phyloP scores from a whole-genome alignment of 257 asterid species.

The Solanum tarapatanum region DNA sequence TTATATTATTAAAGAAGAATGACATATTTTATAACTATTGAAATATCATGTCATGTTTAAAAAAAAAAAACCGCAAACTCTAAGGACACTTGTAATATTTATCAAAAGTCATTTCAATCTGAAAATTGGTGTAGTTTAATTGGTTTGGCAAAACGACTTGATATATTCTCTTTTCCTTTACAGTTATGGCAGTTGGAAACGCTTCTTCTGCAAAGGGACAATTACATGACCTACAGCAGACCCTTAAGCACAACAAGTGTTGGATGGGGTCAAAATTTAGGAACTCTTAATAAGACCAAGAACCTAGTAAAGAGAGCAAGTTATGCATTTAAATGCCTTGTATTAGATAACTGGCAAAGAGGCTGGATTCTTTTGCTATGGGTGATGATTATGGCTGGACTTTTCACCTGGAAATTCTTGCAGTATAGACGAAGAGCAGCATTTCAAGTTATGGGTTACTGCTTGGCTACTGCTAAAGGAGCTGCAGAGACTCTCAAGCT shows the following conservation, averaged over 20 bases:
- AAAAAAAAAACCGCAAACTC: neutral
- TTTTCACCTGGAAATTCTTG: conserved; percentile 74
- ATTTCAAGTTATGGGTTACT: conserved; percentile 69
- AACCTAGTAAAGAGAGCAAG: conserved; percentile 13
- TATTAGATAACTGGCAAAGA: conserved; percentile 77
- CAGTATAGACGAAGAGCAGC: conserved; percentile 49
- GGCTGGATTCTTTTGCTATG: conserved; percentile 56
- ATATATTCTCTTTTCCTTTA: conserved; percentile 1
- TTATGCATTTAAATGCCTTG: conserved; percentile 11
- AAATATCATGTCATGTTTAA: neutral
- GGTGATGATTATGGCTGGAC: conserved; percentile 49
- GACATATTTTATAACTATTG: neutral
- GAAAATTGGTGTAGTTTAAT: neutral
- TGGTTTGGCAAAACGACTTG: neutral
- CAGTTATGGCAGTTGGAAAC: conserved; percentile 96
- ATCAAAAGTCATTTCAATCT: neutral
- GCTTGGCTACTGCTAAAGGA: conserved; percentile 81
- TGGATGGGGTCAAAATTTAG: conserved; percentile 57
- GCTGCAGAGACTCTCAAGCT: conserved; percentile 91
- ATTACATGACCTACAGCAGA: conserved; percentile 80
- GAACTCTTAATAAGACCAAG: conserved; percentile 12
- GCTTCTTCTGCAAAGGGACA: conserved; percentile 69
- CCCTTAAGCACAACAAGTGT: conserved; percentile 58
- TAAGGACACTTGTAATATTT: neutral
- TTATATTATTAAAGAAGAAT: neutral